Percentiles rank a stretch among this genome's conserved stretches.
phyloP scores from a whole-genome alignment of 257 asterid species.

The Solanum lycopersicoides region DNA sequence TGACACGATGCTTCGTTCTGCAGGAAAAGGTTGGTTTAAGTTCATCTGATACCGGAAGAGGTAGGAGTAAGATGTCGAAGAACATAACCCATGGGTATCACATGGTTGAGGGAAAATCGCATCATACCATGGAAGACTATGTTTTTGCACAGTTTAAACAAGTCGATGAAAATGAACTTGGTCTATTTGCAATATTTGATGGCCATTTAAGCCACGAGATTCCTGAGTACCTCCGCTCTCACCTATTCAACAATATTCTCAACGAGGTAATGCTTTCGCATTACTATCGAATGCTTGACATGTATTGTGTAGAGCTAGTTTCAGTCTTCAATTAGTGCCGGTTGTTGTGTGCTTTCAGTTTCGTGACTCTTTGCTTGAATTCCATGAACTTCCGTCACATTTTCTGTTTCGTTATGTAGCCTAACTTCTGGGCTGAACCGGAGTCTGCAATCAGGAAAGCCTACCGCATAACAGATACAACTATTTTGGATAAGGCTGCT shows the following conservation, averaged over 20 bases:
- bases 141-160: slow-evolving; percentile 74
- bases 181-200: slow-evolving; percentile 79
- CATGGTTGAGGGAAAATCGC: slow-evolving; percentile 65
- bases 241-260: slow-evolving; percentile 68
- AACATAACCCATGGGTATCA: slow-evolving; percentile 74
- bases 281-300: not conserved
- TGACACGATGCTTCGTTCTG: not conserved
- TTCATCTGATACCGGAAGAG: slow-evolving; percentile 52
- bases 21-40: slow-evolving; percentile 68
- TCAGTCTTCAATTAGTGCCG: not conserved
- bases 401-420: slow-evolving; percentile 20
- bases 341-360: not conserved
- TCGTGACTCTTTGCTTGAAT: not conserved
- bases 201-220: slow-evolving; percentile 80
- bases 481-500: slow-evolving; percentile 58
- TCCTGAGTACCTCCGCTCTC: slow-evolving; percentile 64
- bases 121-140: slow-evolving; percentile 82
- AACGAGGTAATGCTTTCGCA: slow-evolving; percentile 38
- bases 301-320: not conserved
- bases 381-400: not conserved
- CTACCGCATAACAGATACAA: slow-evolving; percentile 53
- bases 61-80: slow-evolving; percentile 79
- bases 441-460: slow-evolving; percentile 78
- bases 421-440: slow-evolving; percentile 72
- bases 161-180: slow-evolving; percentile 64